Base-by-base conservation (phyloP, 805 yeast genomes). In the Ogataea methanolica region DNA sequence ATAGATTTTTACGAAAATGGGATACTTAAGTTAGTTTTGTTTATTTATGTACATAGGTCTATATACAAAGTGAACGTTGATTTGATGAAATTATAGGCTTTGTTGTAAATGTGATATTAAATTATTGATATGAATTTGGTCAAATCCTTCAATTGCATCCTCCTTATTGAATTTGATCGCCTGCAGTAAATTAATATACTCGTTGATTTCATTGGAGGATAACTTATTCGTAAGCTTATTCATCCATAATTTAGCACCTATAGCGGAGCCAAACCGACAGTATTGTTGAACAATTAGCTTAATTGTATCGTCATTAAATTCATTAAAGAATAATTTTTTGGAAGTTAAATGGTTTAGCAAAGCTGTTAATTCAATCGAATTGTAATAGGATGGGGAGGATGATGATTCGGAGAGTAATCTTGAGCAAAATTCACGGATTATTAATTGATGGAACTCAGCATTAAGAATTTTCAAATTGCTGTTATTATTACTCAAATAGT, bases 1-100 rank as follows among this genome's bases (percentile, higher is more conserved):
- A 76, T 34, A 74, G 96, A 54, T 74, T 83, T 11, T 38, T 53
- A 19, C 42, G 52, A 11, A 56, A 50, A 42, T 54, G 36, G 16
- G n/a, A 36, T 22, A 16, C 17, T 16, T 39, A 16, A 14, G 15
- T 29, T 31, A 17, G 35, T 16, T 17, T 39, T n/a, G 12, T n/a
- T 16, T n/a, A 12, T 8, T 15, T 39, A 29, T 23, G 26, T 11
- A 26, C 26, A 23, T 5, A 29, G 21, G 21, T 31, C 29, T 17
- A 39, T n/a, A 9, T 17, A 6, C n/a, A 12, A n/a, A 39, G 4
- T 37, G 21, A 29, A 36, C 21, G 21, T 21, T 39, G 4, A 19
- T 15, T 21, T 15, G 23, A 22, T 19, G 21, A 7, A 21, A n/a
- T 26, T 26, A 26, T 11, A 26, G 11, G 31, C 31, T 26, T 26